A percentile compares a stretch with the other conserved stretches of the same genome.
These are phyloP conservation scores for Tylopilus sp. DNA, from an alignment of 1,284 basidiomycete species.

Conservation along the genomic window DNA sequence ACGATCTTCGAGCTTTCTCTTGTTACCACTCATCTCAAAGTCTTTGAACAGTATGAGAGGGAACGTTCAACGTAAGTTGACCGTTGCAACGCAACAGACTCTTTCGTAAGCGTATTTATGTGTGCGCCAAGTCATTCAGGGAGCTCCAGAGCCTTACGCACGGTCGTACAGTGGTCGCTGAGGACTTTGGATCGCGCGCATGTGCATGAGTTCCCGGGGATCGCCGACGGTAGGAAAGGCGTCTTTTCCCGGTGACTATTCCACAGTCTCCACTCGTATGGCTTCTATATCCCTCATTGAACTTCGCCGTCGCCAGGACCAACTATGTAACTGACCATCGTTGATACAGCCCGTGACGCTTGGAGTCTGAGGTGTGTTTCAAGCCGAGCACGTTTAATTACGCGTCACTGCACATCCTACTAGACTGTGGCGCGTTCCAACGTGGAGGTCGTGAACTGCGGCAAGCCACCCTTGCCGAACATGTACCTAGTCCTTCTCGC, in stretches of 20 bases:
- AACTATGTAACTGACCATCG: neutral
- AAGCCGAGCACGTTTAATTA: neutral
- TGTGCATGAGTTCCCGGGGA: constrained; percentile 2
- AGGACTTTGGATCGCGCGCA: neutral
- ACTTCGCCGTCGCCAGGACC: neutral
- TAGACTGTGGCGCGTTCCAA: constrained; percentile 6
- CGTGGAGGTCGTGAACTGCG: constrained; percentile 7
- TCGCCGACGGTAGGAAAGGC: constrained; percentile 18
- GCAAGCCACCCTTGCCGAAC: constrained; percentile 2
- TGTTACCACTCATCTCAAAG: constrained; percentile 17
- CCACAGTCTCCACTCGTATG: neutral
- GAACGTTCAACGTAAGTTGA: neutral
- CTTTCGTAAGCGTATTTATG: constrained; percentile 11
- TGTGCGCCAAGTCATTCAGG: neutral
- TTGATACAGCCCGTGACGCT: neutral
- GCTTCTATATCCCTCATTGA: neutral
- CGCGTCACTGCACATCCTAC: neutral
- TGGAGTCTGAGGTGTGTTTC: constrained; percentile 1
- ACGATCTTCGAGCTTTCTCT: constrained; percentile 19
- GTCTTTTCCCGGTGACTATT: neutral
- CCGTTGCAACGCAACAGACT: neutral
- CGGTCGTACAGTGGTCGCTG: neutral
- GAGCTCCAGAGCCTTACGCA: neutral
- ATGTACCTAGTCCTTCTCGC: constrained; percentile 10
- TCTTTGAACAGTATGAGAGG: neutral